Base-by-base conservation (phyloP, 805 yeast species). In the Schwanniomyces occidentalis region DNA sequence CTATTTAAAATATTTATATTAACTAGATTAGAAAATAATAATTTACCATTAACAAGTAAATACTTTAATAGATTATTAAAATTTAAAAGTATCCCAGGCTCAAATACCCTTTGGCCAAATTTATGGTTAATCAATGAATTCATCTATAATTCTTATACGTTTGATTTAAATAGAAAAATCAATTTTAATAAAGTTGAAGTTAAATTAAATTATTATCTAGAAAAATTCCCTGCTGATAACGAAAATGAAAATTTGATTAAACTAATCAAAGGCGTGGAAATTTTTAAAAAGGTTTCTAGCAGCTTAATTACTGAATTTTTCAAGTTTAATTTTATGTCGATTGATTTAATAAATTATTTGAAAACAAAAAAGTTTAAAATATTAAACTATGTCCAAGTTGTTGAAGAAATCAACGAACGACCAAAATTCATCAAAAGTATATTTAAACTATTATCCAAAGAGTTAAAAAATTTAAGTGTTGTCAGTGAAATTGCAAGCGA, bases 1-100 rank as follows among this genome's bases (percentile, higher is more conserved):
- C 39, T 74, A 2, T 61, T 54, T 16, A 48, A 48, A 25, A 62
- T 76, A 7, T 68, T 71, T 45, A 46, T 63, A 2, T 41, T 43
- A n/a, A 51, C 72, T 3, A 69, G 68, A 2, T 50, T 64, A n/a
- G 51, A 62, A 7, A 23, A 34, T 12, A 63, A 63, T 35, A 39
- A 37, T 4, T 54, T 75, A 4, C 66, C 73, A 0, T 48, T 65
- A 9, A 52, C 60, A 1, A 65, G 63, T 38, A 56, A 46, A 27
- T 31, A 35, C 12, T 40, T 74, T 8, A 41, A 57, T 25, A 48
- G 54, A 7, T 36, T 51, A 7, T 56, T 70, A 10, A 44, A 58
- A 2, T 40, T 35, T 4, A 46, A 27, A 24, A 37, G 28, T 21
- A 32, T 12, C 52, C 60, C 40, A 40, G 58, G 4, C 38, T 48